These are phyloP conservation scores for Lobulomyces angularis DNA, from an alignment of 192 early-diverging fungal species.

Conservation along the genomic window DNA sequence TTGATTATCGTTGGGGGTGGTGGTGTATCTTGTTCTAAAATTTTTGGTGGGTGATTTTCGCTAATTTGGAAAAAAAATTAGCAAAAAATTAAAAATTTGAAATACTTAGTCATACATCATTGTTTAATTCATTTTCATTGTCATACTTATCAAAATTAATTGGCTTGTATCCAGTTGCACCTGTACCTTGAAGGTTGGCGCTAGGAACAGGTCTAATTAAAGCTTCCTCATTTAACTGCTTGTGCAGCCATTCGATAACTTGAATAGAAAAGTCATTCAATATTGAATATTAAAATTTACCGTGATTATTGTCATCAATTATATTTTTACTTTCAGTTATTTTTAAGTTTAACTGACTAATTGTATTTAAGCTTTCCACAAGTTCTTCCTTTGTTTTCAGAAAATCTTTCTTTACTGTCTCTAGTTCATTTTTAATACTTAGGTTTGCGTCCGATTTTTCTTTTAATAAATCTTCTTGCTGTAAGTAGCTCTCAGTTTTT, in stretches of 20 bases:
- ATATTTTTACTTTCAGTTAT: conserved; percentile 34
- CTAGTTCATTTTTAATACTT: conserved; percentile 24
- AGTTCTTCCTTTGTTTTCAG: conserved; percentile 8
- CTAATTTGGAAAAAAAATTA: too few relatives aligned
- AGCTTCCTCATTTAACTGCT: conserved; percentile 48
- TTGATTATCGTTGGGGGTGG: too few relatives aligned
- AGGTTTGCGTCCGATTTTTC: conserved; percentile 24
- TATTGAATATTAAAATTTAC: conserved; percentile 12
- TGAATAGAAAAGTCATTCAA: background rate
- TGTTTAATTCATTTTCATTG: too few relatives aligned
- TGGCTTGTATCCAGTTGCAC: too few relatives aligned
- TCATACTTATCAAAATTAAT: too few relatives aligned
- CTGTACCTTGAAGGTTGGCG: too few relatives aligned
- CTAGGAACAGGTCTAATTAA: conserved; percentile 31
- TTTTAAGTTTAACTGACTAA: conserved; percentile 17
- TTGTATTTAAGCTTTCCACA: background rate
- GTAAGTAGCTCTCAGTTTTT: conserved; percentile 42
- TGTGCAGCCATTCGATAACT: conserved; percentile 56
- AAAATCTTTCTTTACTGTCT: conserved; percentile 11
- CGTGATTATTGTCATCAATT: conserved; percentile 44
- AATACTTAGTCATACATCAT: too few relatives aligned
- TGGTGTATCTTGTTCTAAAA: too few relatives aligned
- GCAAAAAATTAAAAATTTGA: too few relatives aligned
- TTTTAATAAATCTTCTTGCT: conserved; percentile 46
- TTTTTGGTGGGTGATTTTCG: too few relatives aligned